A percentile compares a stretch with the other conserved stretches of the same genome.
phyloP scores from a whole-genome alignment of 2,329 filamentous ascomycete species.

The Elsinoe arachidis region DNA sequence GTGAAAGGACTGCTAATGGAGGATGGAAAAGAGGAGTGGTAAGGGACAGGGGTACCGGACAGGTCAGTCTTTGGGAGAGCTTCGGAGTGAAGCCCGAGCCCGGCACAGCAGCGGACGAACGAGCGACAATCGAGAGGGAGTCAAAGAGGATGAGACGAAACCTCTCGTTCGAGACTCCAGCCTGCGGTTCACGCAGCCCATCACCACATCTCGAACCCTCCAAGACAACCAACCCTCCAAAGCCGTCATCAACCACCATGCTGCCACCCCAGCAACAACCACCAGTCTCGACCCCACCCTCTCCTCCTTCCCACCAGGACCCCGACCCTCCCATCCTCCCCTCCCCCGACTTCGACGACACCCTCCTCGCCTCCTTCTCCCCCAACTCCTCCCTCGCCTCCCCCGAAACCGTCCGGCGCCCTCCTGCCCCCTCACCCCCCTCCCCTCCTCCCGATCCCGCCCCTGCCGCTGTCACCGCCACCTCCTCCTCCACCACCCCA shows the following conservation, averaged over 20 bases:
- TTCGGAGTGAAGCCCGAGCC: constrained; percentile 21
- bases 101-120: constrained; percentile 17
- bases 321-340: neutral
- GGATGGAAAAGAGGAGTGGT: constrained; percentile 41
- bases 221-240: neutral
- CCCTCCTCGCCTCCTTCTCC: constrained; percentile 6
- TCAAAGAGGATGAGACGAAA: neutral
- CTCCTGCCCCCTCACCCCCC: neutral
- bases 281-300: neutral
- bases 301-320: neutral
- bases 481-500: neutral
- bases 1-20: constrained; percentile 45
- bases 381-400: neutral
- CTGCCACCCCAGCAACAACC: neutral
- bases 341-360: neutral
- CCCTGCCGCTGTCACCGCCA: neutral
- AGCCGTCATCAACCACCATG: neutral
- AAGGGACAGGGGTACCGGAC: constrained; percentile 39
- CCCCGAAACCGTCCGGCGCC: neutral
- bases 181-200: too few species aligned
- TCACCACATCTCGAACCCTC: neutral
- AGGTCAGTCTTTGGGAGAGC: constrained; percentile 33
- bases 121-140: neutral
- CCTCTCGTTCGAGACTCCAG: neutral
- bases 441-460: neutral